phyloP scores from a whole-genome alignment of 2,329 filamentous ascomycete species.

The Thermoascus crustaceus region DNA sequence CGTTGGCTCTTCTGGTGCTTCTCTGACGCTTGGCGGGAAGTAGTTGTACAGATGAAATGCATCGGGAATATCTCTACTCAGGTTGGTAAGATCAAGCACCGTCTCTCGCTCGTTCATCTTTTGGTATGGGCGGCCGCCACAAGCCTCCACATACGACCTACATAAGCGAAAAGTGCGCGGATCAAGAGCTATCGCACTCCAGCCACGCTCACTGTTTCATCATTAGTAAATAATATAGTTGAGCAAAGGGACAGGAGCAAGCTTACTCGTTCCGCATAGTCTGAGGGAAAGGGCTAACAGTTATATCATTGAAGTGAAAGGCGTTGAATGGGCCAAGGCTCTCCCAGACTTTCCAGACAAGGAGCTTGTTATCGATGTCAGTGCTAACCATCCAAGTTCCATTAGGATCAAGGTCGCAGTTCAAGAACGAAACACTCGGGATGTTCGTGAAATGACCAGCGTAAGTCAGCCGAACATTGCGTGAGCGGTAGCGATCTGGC shows the following conservation, averaged over 20 bases:
- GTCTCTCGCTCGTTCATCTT: conserved; percentile 11
- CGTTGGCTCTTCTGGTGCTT: conserved; percentile 13
- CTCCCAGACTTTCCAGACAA: conserved; percentile 44
- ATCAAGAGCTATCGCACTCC: conserved; percentile 40
- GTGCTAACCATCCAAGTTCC: conserved; percentile 51
- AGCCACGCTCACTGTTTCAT: conserved; percentile 28
- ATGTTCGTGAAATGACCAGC: conserved; percentile 45
- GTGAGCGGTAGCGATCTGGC: conserved; percentile 26
- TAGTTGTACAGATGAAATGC: conserved; percentile 22
- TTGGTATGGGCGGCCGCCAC: conserved; percentile 26
- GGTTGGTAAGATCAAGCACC: conserved; percentile 23
- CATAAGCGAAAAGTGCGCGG: conserved; percentile 33
- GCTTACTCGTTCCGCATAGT: conserved; percentile 20
- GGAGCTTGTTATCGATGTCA: conserved; percentile 45
- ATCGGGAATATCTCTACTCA: conserved; percentile 19
- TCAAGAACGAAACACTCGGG: conserved; percentile 51
- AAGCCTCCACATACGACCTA: conserved; percentile 30
- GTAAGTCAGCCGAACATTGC: conserved; percentile 37
- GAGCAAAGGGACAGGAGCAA: background rate
- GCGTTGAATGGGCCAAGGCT: conserved; percentile 18
- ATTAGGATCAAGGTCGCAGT: conserved; percentile 47
- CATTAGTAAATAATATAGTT: conserved; percentile 5
- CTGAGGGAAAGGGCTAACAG: conserved; percentile 14
- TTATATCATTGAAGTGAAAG: conserved; percentile 23
- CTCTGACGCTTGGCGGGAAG: conserved; percentile 15